Evolutionary conservation across 1,284 basidiomycete genomes (phyloP), one percentile per base, ranked within the genome.

Genomic region (Coniferiporia weirii): DNA sequence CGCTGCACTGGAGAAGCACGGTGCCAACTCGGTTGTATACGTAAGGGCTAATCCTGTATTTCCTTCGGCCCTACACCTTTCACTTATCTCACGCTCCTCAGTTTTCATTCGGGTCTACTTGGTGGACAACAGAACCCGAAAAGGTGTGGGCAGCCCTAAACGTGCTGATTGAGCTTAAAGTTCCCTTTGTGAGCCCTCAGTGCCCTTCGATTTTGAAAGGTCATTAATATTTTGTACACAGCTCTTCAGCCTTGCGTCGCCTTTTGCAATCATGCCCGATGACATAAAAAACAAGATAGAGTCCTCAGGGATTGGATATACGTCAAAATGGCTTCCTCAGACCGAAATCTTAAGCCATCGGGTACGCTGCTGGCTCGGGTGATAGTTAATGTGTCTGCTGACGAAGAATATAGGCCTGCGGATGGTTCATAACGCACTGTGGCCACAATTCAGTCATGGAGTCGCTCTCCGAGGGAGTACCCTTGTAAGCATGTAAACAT

Each of bases 361-460:
- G 10, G 57, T 61, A 13, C 20, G 59, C 43, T 7, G 40, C 32
- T 0, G 2, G 35, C n/a, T n/a, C n/a, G 8, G 4, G 15, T 12
- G 3, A 3, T 46, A 20, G 19, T 6, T 5, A 46, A 17, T 46
- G 2, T 17, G 17, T 46, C 3, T 19, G 3, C 15, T n/a, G 12
- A 46, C 12, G 2, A 17, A 20, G 3, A n/a, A 19, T 46, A 46
- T n/a, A 64, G 63, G 63, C 54, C 5, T 62, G 61, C 44, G 63
- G 62, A 2, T 64, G 63, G 63, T 59, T 64, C 36, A 20, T 64
- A 9, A 56, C 63, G 3, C 62, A 64, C 34, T 61, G 59, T 38
- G 63, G 63, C 4, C 61, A 64, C 38, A 63, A 63, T 53, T 63
- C 61, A 38, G 48, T 59, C 2, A 59, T 62, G 47, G 63, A 64